Base-by-base conservation (phyloP, 2,329 filamentous ascomycete genomes). In the Monilinia fructigena region DNA sequence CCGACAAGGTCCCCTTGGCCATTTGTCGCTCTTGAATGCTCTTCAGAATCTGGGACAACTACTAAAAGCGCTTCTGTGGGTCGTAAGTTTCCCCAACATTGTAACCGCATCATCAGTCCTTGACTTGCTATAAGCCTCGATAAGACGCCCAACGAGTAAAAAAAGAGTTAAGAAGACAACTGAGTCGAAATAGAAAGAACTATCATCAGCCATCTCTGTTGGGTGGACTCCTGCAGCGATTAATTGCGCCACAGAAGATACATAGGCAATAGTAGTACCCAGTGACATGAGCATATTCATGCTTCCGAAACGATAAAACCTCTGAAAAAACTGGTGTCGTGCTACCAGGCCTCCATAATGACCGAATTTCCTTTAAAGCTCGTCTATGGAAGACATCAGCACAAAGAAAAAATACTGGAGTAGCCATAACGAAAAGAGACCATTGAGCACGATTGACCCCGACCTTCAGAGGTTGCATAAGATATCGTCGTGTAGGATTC, bases 261-360 rank as follows among this genome's bases (percentile, higher is more conserved):
- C 81, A 76, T 96, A 97, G 1, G 93, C 93, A 68, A 97, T 92
- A 2, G 87, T 89, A 0, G 93, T 96, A 7, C 93, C 93, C 2
- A 96, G 83, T 10, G 90, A 95, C 78, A 97, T 93, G 68, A 97
- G 84, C 80, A 96, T 89, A 75, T 96, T 96, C 93, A 97, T 97
- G 80, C 93, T 97, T 11, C 93, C 93, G 74, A 97, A 97, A n/a
- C 90, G 88, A 76, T 93, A 92, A 74, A 97, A 93, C 18, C 93
- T 83, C 71, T 89, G 85, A 20, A 91, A 91, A 72, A 4, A 96
- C 76, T 0, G 92, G 90, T 0, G 89, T 89, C 48, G 84, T 86
- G 75, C 92, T 96, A 38, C 87, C 85, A 2, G 81, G 86, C 28
- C 89, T 84, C 93, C 93, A 97, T 69, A 97, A 81, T 0, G 87